A percentile compares a stretch with the other conserved stretches of the same genome.
Conservation (phyloP, 1,139 yeast species). For the Hanseniaspora uvarum region DNA sequence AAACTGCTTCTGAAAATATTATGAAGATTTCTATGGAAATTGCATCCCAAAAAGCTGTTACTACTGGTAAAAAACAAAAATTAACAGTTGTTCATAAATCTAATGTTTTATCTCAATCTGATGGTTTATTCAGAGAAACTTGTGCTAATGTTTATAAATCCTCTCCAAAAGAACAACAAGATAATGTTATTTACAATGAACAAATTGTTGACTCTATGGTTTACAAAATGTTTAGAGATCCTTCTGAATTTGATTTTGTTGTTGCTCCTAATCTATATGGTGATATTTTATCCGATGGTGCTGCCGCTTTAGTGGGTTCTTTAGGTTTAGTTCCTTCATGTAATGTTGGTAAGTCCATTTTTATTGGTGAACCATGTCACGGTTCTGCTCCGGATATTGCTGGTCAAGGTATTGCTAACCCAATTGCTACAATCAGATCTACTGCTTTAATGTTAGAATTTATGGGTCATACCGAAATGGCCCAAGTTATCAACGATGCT, state of each 20-base stretch:
- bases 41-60: constrained; percentile 79
- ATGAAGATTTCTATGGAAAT: constrained; percentile 87
- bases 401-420: constrained; percentile 90
- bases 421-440: constrained; percentile 94
- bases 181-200: constrained; percentile 62
- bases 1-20: constrained; percentile 72
- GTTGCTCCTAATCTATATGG: constrained; percentile 98
- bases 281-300: constrained; percentile 94
- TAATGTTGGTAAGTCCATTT: constrained; percentile 90
- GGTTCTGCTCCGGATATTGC: constrained; percentile 98
- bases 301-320: constrained; percentile 97
- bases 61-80: constrained; percentile 49
- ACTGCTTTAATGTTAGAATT: constrained; percentile 95
- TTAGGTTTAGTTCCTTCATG: constrained; percentile 97
- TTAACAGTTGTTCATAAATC: constrained; percentile 95
- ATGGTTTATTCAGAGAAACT: constrained; percentile 92
- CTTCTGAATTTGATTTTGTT: constrained; percentile 90
- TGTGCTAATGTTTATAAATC: constrained; percentile 67
- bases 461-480: constrained; percentile 83
- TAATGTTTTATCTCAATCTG: constrained; percentile 82
- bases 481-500: constrained; percentile 84
- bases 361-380: constrained; percentile 98
- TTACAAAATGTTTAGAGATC: constrained; percentile 95
- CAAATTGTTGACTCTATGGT: constrained; percentile 99
- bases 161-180: constrained; percentile 44